Percentiles rank a stretch among this genome's conserved stretches.
Evolutionary conservation across 1,284 basidiomycete species (phyloP).

Genomic region (Dichomitus squalens): DNA sequence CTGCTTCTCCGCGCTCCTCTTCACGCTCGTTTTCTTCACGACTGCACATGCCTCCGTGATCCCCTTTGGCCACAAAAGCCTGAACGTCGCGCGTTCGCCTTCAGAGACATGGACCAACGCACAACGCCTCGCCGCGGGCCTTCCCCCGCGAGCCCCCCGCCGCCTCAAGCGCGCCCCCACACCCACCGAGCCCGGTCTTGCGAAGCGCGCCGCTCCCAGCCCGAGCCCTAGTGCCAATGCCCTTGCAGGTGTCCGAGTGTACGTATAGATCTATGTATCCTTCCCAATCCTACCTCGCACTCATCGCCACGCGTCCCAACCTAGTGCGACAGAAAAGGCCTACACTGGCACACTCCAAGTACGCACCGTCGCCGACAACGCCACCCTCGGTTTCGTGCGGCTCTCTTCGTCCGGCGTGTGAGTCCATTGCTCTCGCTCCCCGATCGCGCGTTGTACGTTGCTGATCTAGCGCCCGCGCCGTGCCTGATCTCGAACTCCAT

Average conservation of each 20-base stretch:
- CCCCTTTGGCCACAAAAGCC: conserved; percentile 4
- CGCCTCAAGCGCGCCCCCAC: conserved; percentile 14
- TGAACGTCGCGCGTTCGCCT: conserved; percentile 2
- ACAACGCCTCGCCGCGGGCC: conserved; percentile 24
- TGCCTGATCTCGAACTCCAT: no score
- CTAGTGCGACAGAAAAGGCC: conserved; percentile 6
- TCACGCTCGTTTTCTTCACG: conserved; percentile 11
- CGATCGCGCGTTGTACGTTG: conserved; percentile 7
- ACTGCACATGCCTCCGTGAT: neutral
- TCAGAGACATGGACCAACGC: conserved; percentile 25
- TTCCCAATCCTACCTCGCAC: neutral
- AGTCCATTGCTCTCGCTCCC: conserved; percentile 2
- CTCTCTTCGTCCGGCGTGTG: conserved; percentile 22
- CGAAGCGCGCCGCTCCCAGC: conserved; percentile 17
- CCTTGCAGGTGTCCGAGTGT: neutral
- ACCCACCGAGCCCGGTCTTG: conserved; percentile 12
- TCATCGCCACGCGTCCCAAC: neutral
- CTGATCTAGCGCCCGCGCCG: conserved; percentile 9
- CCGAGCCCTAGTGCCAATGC: conserved; percentile 15
- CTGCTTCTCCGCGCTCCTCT: conserved; percentile 11
- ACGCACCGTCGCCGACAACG: conserved; percentile 7
- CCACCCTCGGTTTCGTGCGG: conserved; percentile 12
- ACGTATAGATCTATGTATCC: neutral
- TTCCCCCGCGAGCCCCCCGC: conserved; percentile 26
- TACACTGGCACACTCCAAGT: conserved; percentile 17